Percentiles rank a stretch among this genome's conserved stretches.
phyloP scores from a whole-genome alignment of 1,284 basidiomycete genomes.

The Fomitopsis betulina region DNA sequence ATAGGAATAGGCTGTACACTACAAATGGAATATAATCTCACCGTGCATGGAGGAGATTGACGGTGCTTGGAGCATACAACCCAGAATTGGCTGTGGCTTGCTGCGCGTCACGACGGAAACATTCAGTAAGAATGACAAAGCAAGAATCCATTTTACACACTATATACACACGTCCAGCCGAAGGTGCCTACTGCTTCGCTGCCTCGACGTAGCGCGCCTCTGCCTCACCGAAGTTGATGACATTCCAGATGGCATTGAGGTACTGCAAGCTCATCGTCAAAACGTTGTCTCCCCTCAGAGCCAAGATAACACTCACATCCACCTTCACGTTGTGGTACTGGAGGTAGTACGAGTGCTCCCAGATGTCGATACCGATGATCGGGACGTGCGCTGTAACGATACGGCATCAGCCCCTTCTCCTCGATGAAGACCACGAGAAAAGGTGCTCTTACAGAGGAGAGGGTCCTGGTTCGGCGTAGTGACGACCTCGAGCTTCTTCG shows the following conservation, averaged over 20 bases:
- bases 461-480: constrained; percentile 98
- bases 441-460: constrained; percentile 58
- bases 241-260: constrained; percentile 87
- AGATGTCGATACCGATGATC: constrained; percentile 95
- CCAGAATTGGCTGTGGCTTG: too few relatives aligned
- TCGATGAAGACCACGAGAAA: neutral
- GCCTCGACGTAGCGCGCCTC: constrained; percentile 68
- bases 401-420: neutral
- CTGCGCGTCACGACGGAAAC: too few relatives aligned
- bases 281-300: neutral
- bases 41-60: too few relatives aligned
- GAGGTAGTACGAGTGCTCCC: constrained; percentile 92
- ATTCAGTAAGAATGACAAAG: neutral
- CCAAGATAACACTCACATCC: constrained; percentile 55
- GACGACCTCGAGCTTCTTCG: constrained; percentile 81
- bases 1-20: too few relatives aligned
- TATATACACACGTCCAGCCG: neutral
- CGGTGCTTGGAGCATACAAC: too few relatives aligned
- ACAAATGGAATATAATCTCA: too few relatives aligned
- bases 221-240: constrained; percentile 91
- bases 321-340: constrained; percentile 92
- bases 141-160: neutral
- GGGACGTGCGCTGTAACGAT: constrained; percentile 66
- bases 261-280: constrained; percentile 45
- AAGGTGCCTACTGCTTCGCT: constrained; percentile 13